Evolutionary conservation across 257 asterid genomes (phyloP), one percentile per base, ranked within the genome.

Genomic region (Buddleja alternifolia): DNA sequence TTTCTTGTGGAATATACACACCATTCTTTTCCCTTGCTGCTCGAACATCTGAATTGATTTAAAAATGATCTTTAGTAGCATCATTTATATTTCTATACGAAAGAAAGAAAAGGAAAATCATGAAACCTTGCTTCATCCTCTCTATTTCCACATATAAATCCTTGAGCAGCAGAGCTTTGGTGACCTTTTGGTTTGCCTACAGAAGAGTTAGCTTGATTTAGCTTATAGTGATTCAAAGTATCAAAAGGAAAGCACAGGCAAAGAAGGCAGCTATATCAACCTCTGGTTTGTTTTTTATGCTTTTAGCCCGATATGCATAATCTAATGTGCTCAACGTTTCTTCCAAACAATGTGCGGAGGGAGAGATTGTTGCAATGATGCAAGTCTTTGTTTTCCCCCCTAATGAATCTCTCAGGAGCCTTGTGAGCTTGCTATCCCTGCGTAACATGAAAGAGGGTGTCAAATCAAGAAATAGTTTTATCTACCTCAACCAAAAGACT

Each of bases 11-110:
- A 82, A 90, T 85, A 57, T 90, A 90, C 24, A 90, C 87, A 59
- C 97, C 97, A 72, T 86, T 88, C 75, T 83, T 88, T 77, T 90
- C 96, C 78, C 97, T 90, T 24, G 96, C 97, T 34, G 96, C 97
- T 72, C 84, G 86, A 80, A 90, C 83, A 81, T 90, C 97, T 90
- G 77, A 64, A 78, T 37, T 17, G 51, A 67, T 59, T 23, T 34
- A 39, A 57, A 37, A 64, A 21, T 59, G 47, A 10, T 63, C 16
- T 8, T 71, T 19, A 73, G 62, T 60, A 65, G 32, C 20, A 37
- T 46, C 21, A 19, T 45, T 17, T 21, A 15, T 14, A 41, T 34
- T 40, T 44, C 50, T 36, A 17, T 14, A 39, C 41, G 34, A 67
- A 55, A 73, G 44, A 73, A 40, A 51, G 69, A 52, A 50, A 53